Evolutionary conservation across 176 grass and related monocot species (phyloP).

Genomic region (Oryza meyeriana): DNA sequence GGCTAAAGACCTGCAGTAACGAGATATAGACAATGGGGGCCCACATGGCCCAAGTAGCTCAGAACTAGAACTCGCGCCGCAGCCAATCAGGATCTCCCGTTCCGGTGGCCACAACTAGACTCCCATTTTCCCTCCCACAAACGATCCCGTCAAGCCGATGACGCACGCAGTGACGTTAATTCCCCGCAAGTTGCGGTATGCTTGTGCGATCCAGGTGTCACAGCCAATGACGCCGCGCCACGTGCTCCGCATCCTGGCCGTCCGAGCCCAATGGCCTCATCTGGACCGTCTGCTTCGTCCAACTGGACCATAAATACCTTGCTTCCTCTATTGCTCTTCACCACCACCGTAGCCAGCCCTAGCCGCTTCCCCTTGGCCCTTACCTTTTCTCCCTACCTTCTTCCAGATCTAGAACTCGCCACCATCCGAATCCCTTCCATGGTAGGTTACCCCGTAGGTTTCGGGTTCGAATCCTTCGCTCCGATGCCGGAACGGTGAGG

Average conservation of each 20-base stretch:
- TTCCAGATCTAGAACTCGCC: not conserved
- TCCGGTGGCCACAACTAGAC: rapidly evolving
- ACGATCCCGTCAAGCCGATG: conserved; percentile 8
- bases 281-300: not conserved
- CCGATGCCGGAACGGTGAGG: not conserved
- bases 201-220: conserved; percentile 32
- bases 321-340: not conserved
- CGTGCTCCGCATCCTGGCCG: not conserved
- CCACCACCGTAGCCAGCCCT: not conserved
- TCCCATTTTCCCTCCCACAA: not conserved
- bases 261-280: not conserved
- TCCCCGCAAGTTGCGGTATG: conserved; percentile 10
- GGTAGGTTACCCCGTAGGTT: not conserved
- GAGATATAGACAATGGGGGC: too few species aligned
- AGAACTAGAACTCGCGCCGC: not conserved
- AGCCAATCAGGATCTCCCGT: not conserved
- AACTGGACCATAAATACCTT: conserved; percentile 40
- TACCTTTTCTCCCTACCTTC: not conserved
- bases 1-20: not conserved
- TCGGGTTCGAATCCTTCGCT: not conserved
- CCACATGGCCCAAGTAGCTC: not conserved
- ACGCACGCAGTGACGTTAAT: conserved; percentile 56
- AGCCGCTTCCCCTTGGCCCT: not conserved
- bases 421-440: not conserved
- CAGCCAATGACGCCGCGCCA: not conserved